A percentile compares a stretch with the other conserved stretches of the same genome.
Conservation (phyloP, 106 monocot species). For the Allium fistulosum region DNA sequence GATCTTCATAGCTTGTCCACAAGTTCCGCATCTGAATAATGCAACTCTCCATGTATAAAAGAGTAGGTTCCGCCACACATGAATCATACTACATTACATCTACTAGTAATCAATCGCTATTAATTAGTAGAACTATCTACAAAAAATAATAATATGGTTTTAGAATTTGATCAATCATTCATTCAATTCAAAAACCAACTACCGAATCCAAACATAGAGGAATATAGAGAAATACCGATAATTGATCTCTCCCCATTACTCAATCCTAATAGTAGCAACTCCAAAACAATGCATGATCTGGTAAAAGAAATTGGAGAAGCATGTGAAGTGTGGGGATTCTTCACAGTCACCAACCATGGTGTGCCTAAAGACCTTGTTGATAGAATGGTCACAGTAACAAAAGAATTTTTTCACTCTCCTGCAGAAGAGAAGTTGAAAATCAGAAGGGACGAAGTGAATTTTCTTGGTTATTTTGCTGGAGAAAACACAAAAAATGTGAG, state of each 20-base stretch:
- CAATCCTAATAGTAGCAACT: background rate
- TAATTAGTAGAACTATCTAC: too few relatives aligned
- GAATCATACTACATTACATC: too few relatives aligned
- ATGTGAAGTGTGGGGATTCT: slow-evolving; percentile 62
- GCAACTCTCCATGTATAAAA: too few relatives aligned
- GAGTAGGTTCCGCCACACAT: too few relatives aligned
- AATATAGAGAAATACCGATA: slow-evolving; percentile 34
- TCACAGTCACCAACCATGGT: slow-evolving; percentile 63
- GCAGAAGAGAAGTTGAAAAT: slow-evolving; percentile 42
- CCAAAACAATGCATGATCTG: slow-evolving; percentile 2
- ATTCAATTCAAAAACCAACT: slow-evolving; percentile 57
- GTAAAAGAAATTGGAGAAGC: slow-evolving; percentile 31
- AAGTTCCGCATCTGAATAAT: too few relatives aligned
- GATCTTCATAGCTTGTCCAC: too few relatives aligned
- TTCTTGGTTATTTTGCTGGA: slow-evolving; percentile 34
- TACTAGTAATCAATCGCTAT: too few relatives aligned
- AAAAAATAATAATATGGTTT: background rate
- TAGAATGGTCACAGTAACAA: slow-evolving; percentile 11
- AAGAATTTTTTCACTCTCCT: slow-evolving; percentile 44
- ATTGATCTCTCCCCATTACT: slow-evolving; percentile 31
- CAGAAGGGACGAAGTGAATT: slow-evolving; percentile 37
- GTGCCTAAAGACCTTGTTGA: slow-evolving; percentile 20
- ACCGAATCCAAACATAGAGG: slow-evolving; percentile 35
- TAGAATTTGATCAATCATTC: slow-evolving; percentile 54
- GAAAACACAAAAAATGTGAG: slow-evolving; percentile 57